Percentiles rank a stretch among this genome's conserved stretches.
phyloP scores from a whole-genome alignment of 148 eudicot genomes.

The Vaccinium macrocarpon region DNA sequence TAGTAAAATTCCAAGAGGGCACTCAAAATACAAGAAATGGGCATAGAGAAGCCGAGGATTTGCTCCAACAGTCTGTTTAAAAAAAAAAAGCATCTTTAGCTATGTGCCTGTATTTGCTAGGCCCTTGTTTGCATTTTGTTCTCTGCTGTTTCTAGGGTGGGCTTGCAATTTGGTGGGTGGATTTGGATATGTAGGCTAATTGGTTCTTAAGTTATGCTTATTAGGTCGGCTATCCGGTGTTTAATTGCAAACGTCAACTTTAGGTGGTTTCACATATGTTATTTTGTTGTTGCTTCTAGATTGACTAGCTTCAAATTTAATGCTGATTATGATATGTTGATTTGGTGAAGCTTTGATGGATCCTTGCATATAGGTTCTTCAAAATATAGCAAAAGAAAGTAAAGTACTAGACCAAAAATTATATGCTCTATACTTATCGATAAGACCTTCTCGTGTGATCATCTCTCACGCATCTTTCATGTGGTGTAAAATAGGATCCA shows the following conservation, averaged over 20 bases:
- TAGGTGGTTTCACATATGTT: background rate
- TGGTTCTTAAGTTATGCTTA: background rate
- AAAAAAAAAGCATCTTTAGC: background rate
- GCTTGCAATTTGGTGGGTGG: conserved; percentile 4
- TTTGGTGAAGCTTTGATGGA: background rate
- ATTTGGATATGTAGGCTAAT: background rate
- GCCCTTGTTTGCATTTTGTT: background rate
- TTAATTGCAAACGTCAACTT: background rate
- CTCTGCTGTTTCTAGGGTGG: background rate
- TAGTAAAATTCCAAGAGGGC: conserved; percentile 68
- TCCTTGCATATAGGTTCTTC: too few species aligned
- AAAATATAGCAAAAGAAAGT: too few species aligned
- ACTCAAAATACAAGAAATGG: conserved; percentile 50
- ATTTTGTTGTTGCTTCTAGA: background rate
- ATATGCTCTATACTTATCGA: too few species aligned
- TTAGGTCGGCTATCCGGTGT: background rate
- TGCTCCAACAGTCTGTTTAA: background rate
- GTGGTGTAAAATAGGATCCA: too few species aligned
- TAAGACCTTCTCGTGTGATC: too few species aligned
- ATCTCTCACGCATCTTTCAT: too few species aligned
- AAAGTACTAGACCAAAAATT: too few species aligned
- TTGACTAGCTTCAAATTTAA: too few species aligned
- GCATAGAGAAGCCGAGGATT: conserved; percentile 31
- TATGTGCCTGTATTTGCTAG: background rate
- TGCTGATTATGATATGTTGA: background rate